A percentile compares a stretch with the other conserved stretches of the same genome.
Conservation (phyloP, 345 rosid species). For the Arabidopsis suecica region DNA sequence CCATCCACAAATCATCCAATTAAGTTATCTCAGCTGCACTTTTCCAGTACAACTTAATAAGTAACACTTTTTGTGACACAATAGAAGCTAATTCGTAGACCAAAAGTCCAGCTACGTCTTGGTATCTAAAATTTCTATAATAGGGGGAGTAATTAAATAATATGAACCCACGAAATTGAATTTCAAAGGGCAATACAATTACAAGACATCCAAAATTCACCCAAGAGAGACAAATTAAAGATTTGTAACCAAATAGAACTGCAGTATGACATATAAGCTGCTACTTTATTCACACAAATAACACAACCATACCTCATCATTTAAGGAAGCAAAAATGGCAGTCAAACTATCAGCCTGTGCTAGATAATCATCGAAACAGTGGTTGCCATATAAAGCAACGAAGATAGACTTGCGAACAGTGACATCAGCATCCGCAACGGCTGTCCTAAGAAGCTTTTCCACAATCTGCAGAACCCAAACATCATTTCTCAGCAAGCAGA, state of each 20-base stretch:
- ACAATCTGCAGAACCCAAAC: slow-evolving; percentile 74
- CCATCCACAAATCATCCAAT: slow-evolving; percentile 20
- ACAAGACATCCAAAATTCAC: slow-evolving; percentile 3
- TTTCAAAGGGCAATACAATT: slow-evolving; percentile 20
- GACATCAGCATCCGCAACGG: slow-evolving; percentile 98
- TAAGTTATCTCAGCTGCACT: slow-evolving; percentile 23
- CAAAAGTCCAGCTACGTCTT: slow-evolving; percentile 24
- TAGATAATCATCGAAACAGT: slow-evolving; percentile 90
- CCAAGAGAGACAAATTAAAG: slow-evolving; percentile 12
- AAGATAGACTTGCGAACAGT: slow-evolving; percentile 92
- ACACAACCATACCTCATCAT: slow-evolving; percentile 81
- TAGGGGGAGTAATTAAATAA: slow-evolving; percentile 11
- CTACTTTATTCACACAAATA: slow-evolving; percentile 24
- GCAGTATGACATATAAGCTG: slow-evolving; percentile 22
- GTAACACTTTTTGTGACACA: slow-evolving; percentile 22
- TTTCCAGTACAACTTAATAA: slow-evolving; percentile 21
- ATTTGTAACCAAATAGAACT: slow-evolving; percentile 18
- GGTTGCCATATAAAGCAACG: slow-evolving; percentile 72
- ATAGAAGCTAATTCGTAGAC: slow-evolving; percentile 26
- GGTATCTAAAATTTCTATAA: slow-evolving; percentile 12
- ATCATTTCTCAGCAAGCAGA: slow-evolving; percentile 41
- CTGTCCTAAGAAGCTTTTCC: slow-evolving; percentile 96
- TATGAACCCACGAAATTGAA: slow-evolving; percentile 14
- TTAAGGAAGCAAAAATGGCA: slow-evolving; percentile 96
- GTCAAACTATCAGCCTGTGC: slow-evolving; percentile 96